Percentiles rank a stretch among this genome's conserved stretches.
phyloP scores from a whole-genome alignment of 345 rosid species.

The Isatis tinctoria region DNA sequence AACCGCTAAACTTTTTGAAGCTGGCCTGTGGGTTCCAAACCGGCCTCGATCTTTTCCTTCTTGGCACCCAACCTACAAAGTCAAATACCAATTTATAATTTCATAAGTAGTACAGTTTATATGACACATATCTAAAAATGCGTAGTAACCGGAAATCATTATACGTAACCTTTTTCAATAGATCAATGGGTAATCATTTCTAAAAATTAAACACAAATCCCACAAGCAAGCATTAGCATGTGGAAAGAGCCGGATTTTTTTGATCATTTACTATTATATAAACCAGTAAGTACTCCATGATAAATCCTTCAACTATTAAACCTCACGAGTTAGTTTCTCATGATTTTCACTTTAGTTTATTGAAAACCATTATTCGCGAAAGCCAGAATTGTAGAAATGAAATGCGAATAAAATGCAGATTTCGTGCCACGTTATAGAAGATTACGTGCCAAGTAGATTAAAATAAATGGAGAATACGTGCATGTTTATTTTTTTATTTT shows the following conservation, averaged over 20 bases:
- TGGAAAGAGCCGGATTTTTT: not conserved
- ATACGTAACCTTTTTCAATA: not conserved
- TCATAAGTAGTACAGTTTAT: not conserved
- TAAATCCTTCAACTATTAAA: not conserved
- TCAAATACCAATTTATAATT: not conserved
- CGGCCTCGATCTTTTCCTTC: constrained; percentile 24
- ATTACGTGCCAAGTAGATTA: constrained; percentile 4
- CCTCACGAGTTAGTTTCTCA: not conserved
- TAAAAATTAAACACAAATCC: not conserved
- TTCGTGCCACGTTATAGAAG: not conserved
- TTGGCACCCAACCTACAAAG: constrained; percentile 27
- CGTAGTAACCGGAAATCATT: not conserved
- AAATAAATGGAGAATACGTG: constrained; percentile 2
- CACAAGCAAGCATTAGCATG: no score
- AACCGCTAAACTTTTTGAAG: constrained; percentile 36
- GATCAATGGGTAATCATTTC: not conserved
- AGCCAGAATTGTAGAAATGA: not conserved
- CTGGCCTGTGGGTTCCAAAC: constrained; percentile 31
- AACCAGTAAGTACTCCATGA: not conserved
- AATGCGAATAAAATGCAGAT: not conserved
- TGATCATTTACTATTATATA: not conserved
- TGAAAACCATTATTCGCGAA: not conserved
- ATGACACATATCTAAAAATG: not conserved
- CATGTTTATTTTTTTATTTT: constrained; percentile 32
- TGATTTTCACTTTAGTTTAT: not conserved